Conservation (phyloP, 208 protist genomes). For the Wallacemonas collosoma region DNA sequence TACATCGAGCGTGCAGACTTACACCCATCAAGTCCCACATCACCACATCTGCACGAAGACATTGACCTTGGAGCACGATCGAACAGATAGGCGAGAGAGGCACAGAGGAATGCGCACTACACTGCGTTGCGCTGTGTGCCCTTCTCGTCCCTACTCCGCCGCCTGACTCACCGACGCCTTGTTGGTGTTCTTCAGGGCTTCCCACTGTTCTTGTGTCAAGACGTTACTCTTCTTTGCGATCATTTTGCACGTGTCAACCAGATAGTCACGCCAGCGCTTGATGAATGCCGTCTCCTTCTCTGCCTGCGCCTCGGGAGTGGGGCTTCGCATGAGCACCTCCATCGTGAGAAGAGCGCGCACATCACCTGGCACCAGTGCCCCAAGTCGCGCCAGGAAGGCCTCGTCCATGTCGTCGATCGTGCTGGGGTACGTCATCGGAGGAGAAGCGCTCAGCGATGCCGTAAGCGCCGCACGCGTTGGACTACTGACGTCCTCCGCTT, state of each 20-base stretch:
- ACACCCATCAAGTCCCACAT: too few relatives aligned
- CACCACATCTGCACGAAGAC: too few relatives aligned
- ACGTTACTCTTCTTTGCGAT: constrained; percentile 40
- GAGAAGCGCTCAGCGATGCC: too few relatives aligned
- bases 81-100: too few relatives aligned
- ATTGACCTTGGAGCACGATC: too few relatives aligned
- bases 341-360: constrained; percentile 25
- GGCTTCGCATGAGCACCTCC: constrained; percentile 22
- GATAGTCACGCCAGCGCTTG: constrained; percentile 31
- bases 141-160: too few relatives aligned
- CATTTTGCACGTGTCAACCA: constrained; percentile 29
- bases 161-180: not conserved
- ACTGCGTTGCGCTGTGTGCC: too few relatives aligned
- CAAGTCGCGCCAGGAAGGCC: constrained; percentile 24
- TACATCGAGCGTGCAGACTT: too few relatives aligned
- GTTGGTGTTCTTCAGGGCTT: not conserved
- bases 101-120: too few relatives aligned
- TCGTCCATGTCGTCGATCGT: not conserved
- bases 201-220: constrained; percentile 19
- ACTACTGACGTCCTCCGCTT: not conserved
- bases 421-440: not conserved
- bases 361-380: constrained; percentile 30
- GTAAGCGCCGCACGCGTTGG: too few relatives aligned
- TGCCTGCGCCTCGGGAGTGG: not conserved
- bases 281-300: constrained; percentile 38